Conservation (phyloP, 2,329 filamentous ascomycete species). For the Emmonsiellopsis sp. region DNA sequence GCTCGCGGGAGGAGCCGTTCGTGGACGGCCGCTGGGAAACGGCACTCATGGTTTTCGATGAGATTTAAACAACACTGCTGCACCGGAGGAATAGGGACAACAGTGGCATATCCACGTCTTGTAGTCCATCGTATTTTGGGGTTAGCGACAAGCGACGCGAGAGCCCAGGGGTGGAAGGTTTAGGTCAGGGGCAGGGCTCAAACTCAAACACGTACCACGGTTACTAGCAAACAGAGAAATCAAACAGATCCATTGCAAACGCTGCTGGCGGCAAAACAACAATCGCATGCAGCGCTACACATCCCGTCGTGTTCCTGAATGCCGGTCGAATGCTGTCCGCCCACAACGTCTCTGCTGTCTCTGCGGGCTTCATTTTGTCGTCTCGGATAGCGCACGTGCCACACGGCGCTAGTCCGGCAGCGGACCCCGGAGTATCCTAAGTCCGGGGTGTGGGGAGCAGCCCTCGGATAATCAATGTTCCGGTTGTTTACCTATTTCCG, state of each 20-base stretch:
- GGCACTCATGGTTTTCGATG: slow-evolving; percentile 24
- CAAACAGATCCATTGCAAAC: neutral
- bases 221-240: neutral
- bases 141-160: neutral
- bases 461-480: slow-evolving; percentile 5
- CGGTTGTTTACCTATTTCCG: slow-evolving; percentile 11
- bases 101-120: slow-evolving; percentile 4
- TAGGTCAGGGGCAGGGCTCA: slow-evolving; percentile 5
- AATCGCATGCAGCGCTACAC: neutral
- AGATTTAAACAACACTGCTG: slow-evolving; percentile 9
- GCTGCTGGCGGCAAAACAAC: neutral
- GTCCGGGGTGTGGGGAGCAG: slow-evolving; percentile 1
- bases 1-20: slow-evolving; percentile 27
- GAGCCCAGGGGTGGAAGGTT: neutral
- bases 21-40: slow-evolving; percentile 31
- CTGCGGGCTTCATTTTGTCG: neutral
- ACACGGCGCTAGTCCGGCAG: neutral
- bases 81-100: slow-evolving; percentile 9
- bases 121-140: neutral
- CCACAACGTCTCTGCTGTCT: neutral
- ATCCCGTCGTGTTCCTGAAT: neutral
- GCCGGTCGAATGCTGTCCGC: neutral
- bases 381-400: slow-evolving; percentile 5
- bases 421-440: slow-evolving; percentile 1
- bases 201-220: neutral